Base-by-base conservation (phyloP, 257 asterid species). In the Solanum pinnatisectum region DNA sequence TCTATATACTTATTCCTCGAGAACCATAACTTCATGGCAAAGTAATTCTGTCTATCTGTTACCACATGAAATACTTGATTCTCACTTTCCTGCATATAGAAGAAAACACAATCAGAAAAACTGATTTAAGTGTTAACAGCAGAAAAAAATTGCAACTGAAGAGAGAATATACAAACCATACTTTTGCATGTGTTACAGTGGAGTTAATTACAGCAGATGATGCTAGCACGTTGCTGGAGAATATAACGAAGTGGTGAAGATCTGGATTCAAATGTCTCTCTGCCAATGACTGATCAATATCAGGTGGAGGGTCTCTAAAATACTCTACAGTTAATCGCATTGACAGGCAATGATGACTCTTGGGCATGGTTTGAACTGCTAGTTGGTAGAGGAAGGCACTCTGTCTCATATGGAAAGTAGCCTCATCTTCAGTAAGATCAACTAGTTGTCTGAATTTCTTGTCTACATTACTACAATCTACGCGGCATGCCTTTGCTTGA, bases 311-410 rank as follows among this genome's bases (percentile, higher is more conserved):
- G 89, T 96, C 89, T 93, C 93, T 93, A 90, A 97, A 97, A 93
- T 92, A 94, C 91, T 97, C 99, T 56, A 97, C 96, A 84, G 99
- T 97, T 83, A 96, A 90, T 90, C 98, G 94, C 98, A 97, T 92
- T 44, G 99, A 94, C 56, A 97, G 91, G 89, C 99, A 97, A 89
- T 97, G 99, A 87, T 94, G 96, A 91, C 99, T 96, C 92, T 97
- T 97, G 46, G 99, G 98, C 96, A 94, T 94, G 73, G 99, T 96
- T 91, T 97, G 98, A 85, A 96, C 98, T 25, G 98, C 98, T 87
- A 97, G 98, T 90, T 95, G 98, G 94, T 95, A 95, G 83, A 97
- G 98, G 92, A 97, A 97, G 87, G 99, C 98, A 92, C 99, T 97
- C 90, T 97, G 99, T 92, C 93, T 96, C 97, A 90, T 95, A 90